A percentile compares a stretch with the other conserved stretches of the same genome.
Conservation (phyloP, 2,329 filamentous ascomycete genomes). For the Colletotrichum karsti region DNA sequence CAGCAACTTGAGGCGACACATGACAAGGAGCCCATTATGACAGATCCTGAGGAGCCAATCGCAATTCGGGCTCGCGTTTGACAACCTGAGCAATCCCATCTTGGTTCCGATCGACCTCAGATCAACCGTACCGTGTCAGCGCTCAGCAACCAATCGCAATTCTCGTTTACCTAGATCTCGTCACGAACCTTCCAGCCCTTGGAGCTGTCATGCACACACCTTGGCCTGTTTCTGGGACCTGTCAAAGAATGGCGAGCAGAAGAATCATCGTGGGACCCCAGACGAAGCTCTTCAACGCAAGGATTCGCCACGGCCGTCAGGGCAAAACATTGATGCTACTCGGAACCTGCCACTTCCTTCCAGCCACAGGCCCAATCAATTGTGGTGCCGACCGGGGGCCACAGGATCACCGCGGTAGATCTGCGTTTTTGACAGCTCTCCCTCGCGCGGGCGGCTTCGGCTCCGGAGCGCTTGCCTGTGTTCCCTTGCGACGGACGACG, state of each 20-base stretch:
- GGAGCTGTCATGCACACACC: slow-evolving; percentile 24
- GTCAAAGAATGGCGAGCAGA: slow-evolving; percentile 24
- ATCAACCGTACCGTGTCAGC: slow-evolving; percentile 31
- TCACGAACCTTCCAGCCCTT: slow-evolving; percentile 23
- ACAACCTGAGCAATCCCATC: slow-evolving; percentile 32
- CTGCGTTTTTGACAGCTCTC: slow-evolving; percentile 29
- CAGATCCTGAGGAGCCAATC: slow-evolving; percentile 42
- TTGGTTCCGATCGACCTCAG: slow-evolving; percentile 32
- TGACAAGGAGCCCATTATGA: slow-evolving; percentile 34
- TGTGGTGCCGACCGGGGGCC: slow-evolving; percentile 20
- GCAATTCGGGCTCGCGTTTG: slow-evolving; percentile 37
- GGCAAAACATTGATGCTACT: slow-evolving; percentile 30
- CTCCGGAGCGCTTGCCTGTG: slow-evolving; percentile 15
- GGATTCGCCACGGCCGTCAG: slow-evolving; percentile 25
- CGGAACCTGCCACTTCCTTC: slow-evolving; percentile 29
- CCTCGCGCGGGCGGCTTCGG: slow-evolving; percentile 25
- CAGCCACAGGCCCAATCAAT: slow-evolving; percentile 24
- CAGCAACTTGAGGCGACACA: slow-evolving; percentile 30
- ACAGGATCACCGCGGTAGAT: slow-evolving; percentile 27
- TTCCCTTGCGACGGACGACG: slow-evolving; percentile 9
- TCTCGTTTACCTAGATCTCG: slow-evolving; percentile 26
- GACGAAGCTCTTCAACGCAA: slow-evolving; percentile 8
- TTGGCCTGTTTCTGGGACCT: slow-evolving; percentile 28
- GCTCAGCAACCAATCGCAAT: slow-evolving; percentile 34
- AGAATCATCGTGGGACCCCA: slow-evolving; percentile 10